Base-by-base conservation (phyloP, 2,329 filamentous ascomycete genomes). In the Colletotrichum orbiculare region DNA sequence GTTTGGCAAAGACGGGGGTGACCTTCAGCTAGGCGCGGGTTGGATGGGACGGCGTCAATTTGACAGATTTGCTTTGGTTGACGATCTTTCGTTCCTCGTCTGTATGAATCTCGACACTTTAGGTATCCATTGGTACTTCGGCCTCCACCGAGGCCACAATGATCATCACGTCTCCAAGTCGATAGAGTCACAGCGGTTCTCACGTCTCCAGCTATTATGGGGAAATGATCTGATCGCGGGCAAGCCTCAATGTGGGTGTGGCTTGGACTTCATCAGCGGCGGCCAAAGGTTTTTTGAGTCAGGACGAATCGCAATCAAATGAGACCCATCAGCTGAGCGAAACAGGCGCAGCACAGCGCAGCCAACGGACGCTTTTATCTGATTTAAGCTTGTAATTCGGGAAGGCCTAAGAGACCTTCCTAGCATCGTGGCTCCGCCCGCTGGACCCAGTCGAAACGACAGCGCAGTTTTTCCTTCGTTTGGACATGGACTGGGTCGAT, bases 1-100 rank as follows among this genome's bases (percentile, higher is more conserved):
- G 55, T 58, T 58, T 50, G 39, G 47, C 35, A 25, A 58, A 42
- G 55, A 58, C 39, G 11, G 38, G 17, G 13, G 3, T 15, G 55
- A 47, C 55, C 46, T 50, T 43, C 46, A 58, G 55, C 38, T 50
- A 50, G 55, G 55, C 55, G 33, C 38, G 55, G 55, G 35, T 50
- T 25, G 55, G 17, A 13, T 12, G 25, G 38, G 25, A 58, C 37
- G 33, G 55, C 45, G 38, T 25, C 17, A n/a, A 17, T 7, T 12
- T 55, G n/a, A 39, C 34, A 17, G 15, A 1, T 47, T 46, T 55
- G 10, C 15, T 6, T 13, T 37, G 53, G 34, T 37, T 55, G 42
- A 42, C 42, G 46, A 55, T 25, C n/a, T 42, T 35, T 46, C 33
- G 4, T 11, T 34, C 15, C 0, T 55, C 10, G 15, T 25, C 12